These are phyloP conservation scores for Fusarium musae DNA, from an alignment of 2,329 filamentous ascomycete species.

Conservation along the genomic window DNA sequence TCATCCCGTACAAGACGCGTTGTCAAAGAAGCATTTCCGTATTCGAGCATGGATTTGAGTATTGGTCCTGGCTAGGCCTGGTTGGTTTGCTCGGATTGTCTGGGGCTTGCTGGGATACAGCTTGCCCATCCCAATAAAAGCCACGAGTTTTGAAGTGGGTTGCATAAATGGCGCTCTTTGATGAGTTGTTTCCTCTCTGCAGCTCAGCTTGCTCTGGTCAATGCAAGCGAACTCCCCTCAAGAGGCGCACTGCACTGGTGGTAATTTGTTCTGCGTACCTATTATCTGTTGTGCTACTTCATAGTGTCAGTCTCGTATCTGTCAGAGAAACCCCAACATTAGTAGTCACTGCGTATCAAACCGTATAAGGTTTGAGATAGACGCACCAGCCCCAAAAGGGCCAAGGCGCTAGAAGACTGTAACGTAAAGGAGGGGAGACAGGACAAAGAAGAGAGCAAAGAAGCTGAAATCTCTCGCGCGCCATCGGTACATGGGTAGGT, in stretches of 20 bases:
- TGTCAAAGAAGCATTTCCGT: neutral
- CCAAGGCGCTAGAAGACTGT: neutral
- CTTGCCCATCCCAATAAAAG: constrained; percentile 36
- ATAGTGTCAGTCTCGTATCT: constrained; percentile 15
- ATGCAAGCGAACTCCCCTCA: neutral
- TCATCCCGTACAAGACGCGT: neutral
- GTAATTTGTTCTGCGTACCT: neutral
- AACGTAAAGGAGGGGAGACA: neutral
- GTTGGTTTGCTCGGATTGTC: constrained; percentile 11
- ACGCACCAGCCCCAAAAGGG: neutral
- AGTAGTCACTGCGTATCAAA: neutral
- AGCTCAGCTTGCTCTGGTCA: constrained; percentile 2
- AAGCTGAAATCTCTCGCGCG: neutral
- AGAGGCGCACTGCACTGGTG: neutral
- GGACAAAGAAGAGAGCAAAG: neutral
- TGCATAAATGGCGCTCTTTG: constrained; percentile 33
- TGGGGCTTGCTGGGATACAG: constrained; percentile 23
- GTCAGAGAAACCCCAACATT: constrained; percentile 2
- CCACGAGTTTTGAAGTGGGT: constrained; percentile 9
- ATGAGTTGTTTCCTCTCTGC: constrained; percentile 28
- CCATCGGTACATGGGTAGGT: neutral
- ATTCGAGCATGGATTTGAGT: neutral
- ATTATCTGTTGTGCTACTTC: neutral
- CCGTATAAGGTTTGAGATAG: constrained; percentile 1
- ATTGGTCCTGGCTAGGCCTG: neutral